A percentile compares a stretch with the other conserved stretches of the same genome.
These are phyloP conservation scores for Chenopodium suecicum DNA, from an alignment of 148 eudicot genomes.

Conservation along the genomic window DNA sequence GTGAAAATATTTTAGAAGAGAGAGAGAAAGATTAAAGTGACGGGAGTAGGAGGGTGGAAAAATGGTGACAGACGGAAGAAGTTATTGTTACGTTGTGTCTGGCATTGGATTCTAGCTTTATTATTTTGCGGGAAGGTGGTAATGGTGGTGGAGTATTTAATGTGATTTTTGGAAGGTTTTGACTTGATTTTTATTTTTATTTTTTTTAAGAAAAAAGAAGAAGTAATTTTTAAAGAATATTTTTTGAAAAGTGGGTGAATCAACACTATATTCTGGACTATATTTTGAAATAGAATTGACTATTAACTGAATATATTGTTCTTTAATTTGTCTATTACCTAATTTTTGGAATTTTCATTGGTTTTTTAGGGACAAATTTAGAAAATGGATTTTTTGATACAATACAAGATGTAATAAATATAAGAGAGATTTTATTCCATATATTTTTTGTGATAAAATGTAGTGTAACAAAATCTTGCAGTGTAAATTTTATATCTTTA, in stretches of 20 bases:
- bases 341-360: not conserved
- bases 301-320: not conserved
- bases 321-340: not conserved
- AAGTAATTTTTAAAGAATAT: not conserved
- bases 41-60: not conserved
- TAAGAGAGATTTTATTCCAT: too few relatives aligned
- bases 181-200: not conserved
- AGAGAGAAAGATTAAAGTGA: not conserved
- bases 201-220: too few relatives aligned
- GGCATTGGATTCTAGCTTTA: constrained; percentile 19
- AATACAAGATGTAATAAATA: not conserved
- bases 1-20: not conserved
- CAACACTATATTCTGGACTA: not conserved
- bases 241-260: not conserved
- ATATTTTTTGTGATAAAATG: too few relatives aligned
- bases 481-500: too few relatives aligned
- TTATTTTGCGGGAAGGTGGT: not conserved
- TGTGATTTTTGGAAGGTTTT: constrained; percentile 14
- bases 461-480: too few relatives aligned
- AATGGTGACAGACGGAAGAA: constrained; percentile 6
- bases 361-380: not conserved
- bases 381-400: not conserved
- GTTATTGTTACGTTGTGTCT: not conserved
- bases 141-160: constrained; percentile 4
- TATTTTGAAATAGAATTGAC: constrained; percentile 8